Conservation (phyloP, 306 rosid genomes). For the Vachellia pachyceras region DNA sequence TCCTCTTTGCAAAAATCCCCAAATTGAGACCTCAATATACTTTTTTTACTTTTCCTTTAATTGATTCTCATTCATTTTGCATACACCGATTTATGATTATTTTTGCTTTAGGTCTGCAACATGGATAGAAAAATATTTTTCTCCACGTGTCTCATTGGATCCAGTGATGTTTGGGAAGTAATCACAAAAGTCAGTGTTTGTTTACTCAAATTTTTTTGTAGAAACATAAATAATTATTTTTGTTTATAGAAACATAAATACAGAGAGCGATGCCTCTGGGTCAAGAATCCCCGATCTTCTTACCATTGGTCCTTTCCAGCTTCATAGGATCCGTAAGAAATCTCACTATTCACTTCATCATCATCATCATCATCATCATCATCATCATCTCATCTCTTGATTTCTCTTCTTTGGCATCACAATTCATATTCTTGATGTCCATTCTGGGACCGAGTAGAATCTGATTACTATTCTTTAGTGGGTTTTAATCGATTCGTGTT, state of each 20-base stretch:
- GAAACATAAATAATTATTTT: too few relatives aligned
- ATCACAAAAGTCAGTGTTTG: conserved; percentile 20
- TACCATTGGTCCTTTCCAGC: conserved; percentile 36
- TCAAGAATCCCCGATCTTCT: conserved; percentile 48
- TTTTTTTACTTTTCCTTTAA: background rate
- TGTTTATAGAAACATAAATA: too few relatives aligned
- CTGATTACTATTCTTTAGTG: conserved; percentile 21
- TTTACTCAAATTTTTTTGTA: too few relatives aligned
- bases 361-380: too few relatives aligned
- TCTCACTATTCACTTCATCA: background rate
- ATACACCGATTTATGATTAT: background rate
- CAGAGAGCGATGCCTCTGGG: too few relatives aligned
- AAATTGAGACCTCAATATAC: background rate
- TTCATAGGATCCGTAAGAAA: conserved; percentile 59
- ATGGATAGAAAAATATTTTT: background rate
- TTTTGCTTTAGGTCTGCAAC: background rate
- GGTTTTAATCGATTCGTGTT: conserved; percentile 20
- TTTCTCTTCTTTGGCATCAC: conserved; percentile 24
- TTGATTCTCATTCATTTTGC: background rate
- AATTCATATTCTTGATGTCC: conserved; percentile 13
- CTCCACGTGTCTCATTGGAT: conserved; percentile 28
- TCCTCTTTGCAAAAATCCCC: background rate
- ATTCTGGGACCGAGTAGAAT: conserved; percentile 24
- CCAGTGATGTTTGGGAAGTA: background rate
- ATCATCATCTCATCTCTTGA: background rate